Conservation (phyloP, 2,329 filamentous ascomycete genomes). For the Fonsecaea pedrosoi region DNA sequence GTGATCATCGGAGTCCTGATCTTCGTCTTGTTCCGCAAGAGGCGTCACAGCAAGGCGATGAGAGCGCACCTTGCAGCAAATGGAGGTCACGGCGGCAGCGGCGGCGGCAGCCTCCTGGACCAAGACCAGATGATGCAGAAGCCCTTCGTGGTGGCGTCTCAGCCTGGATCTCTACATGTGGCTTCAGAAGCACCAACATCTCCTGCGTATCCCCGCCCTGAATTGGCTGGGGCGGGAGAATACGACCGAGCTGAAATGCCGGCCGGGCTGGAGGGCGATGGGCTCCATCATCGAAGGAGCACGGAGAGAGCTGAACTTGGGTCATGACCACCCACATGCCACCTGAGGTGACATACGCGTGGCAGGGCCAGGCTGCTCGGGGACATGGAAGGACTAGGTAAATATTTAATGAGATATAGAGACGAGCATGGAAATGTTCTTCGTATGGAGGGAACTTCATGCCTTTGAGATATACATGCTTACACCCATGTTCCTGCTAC, state of each 20-base stretch:
- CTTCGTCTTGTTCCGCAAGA: constrained; percentile 25
- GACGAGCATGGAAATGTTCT: background rate
- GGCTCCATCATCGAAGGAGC: background rate
- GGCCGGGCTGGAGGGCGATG: background rate
- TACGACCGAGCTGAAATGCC: constrained; percentile 15
- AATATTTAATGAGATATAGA: background rate
- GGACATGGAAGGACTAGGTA: background rate
- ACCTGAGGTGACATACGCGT: background rate
- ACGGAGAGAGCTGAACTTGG: constrained; percentile 3
- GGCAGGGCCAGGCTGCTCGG: background rate
- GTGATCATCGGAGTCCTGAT: constrained; percentile 23
- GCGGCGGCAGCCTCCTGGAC: background rate
- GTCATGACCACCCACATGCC: background rate
- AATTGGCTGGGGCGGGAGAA: constrained; percentile 20
- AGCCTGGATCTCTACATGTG: background rate
- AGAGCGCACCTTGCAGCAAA: background rate
- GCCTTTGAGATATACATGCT: background rate
- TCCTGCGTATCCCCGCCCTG: constrained; percentile 1
- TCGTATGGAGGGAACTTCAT: background rate
- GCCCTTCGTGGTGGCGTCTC: background rate
- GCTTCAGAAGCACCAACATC: background rate
- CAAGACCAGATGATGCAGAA: constrained; percentile 3
- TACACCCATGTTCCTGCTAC: background rate
- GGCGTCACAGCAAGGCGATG: constrained; percentile 9
- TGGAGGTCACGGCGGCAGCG: background rate